A percentile compares a stretch with the other conserved stretches of the same genome.
Evolutionary conservation across 139 green algal species (phyloP).

Genomic region (Chlamydomonas eustigma): DNA sequence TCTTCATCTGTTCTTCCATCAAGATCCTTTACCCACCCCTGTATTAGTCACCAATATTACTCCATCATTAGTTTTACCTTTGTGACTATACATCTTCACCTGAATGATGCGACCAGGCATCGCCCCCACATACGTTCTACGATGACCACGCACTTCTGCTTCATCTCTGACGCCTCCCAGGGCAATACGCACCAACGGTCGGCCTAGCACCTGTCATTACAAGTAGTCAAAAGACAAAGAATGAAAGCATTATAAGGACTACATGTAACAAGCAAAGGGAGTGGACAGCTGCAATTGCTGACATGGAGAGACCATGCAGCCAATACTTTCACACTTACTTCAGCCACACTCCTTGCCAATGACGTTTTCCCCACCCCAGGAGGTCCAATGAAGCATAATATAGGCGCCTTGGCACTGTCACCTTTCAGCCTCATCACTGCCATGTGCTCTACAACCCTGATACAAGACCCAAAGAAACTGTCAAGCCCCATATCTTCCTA

Average conservation of each 20-base stretch:
- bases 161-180: constrained; percentile 87
- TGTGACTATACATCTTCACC: too few species aligned
- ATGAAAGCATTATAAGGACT: too few species aligned
- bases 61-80: too few species aligned
- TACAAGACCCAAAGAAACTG: too few species aligned
- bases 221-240: too few species aligned
- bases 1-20: too few species aligned
- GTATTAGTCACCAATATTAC: too few species aligned
- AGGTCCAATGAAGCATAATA: constrained; percentile 86
- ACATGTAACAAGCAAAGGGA: too few species aligned
- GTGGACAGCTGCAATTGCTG: background rate
- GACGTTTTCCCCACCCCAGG: constrained; percentile 89
- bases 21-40: too few species aligned
- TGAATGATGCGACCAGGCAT: constrained; percentile 78
- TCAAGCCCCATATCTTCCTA: too few species aligned
- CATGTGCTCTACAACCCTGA: constrained; percentile 69
- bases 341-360: constrained; percentile 74
- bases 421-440: constrained; percentile 69
- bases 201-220: constrained; percentile 22
- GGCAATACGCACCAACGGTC: constrained; percentile 66
- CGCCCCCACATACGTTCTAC: constrained; percentile 94
- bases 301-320: background rate
- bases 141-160: constrained; percentile 85
- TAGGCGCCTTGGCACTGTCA: constrained; percentile 46
- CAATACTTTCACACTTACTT: too few species aligned